A percentile compares a stretch with the other conserved stretches of the same genome.
These are phyloP conservation scores for Dactylellina drechsleri DNA, from an alignment of 2,329 filamentous ascomycete genomes.

Conservation along the genomic window DNA sequence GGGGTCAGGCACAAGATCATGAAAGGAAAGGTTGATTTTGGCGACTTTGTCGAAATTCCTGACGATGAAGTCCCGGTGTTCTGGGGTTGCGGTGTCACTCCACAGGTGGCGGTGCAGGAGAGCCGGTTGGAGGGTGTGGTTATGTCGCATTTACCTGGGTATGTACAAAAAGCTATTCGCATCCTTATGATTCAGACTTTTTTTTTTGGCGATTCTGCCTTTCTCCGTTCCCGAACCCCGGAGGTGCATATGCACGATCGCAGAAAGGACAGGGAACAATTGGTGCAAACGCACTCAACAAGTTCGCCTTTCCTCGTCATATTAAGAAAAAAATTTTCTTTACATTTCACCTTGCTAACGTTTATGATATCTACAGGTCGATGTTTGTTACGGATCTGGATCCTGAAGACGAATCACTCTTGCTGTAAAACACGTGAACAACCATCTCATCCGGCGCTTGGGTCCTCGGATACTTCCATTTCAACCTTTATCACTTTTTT, in stretches of 20 bases:
- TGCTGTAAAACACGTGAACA: constrained; percentile 42
- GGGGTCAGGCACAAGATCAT: constrained; percentile 66
- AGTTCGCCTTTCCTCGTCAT: constrained; percentile 31
- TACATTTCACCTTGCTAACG: constrained; percentile 20
- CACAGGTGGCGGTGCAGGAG: constrained; percentile 72
- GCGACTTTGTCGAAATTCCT: constrained; percentile 64
- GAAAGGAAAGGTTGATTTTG: constrained; percentile 68
- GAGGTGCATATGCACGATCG: constrained; percentile 53
- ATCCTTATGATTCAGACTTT: constrained; percentile 27
- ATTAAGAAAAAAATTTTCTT: constrained; percentile 35
- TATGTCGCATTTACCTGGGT: constrained; percentile 70
- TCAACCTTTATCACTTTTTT: constrained; percentile 35
- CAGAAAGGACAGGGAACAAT: constrained; percentile 33
- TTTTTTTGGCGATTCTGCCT: constrained; percentile 31
- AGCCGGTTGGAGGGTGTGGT: constrained; percentile 68
- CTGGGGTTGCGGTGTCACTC: constrained; percentile 74
- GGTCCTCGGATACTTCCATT: constrained; percentile 47
- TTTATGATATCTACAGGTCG: constrained; percentile 26
- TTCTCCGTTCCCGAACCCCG: constrained; percentile 35
- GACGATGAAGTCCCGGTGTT: constrained; percentile 68
- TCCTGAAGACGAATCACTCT: constrained; percentile 52
- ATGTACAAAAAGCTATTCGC: constrained; percentile 55
- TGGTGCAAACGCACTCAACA: constrained; percentile 47
- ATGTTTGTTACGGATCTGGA: constrained; percentile 55
- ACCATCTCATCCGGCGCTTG: constrained; percentile 50